Conservation (phyloP, 208 protist species). For the Leishmania martiniquensis region DNA sequence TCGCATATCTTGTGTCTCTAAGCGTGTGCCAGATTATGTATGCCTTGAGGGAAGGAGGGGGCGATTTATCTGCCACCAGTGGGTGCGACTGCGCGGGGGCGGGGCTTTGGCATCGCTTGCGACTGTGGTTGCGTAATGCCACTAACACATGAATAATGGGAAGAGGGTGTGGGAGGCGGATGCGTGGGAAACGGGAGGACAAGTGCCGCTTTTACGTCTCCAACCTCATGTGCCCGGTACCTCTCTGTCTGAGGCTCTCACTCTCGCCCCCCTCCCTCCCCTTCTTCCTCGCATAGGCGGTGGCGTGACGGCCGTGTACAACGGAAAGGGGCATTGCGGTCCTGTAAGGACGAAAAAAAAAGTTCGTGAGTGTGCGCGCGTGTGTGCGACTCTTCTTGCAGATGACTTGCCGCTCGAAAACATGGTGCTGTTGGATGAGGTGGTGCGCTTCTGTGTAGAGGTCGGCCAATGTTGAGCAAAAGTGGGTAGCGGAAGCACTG, state of each 20-base stretch:
- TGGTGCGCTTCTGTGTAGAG: background rate
- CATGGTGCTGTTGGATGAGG: background rate
- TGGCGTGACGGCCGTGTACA: background rate
- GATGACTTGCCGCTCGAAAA: background rate
- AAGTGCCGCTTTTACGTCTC: background rate
- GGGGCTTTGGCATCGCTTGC: too few relatives aligned
- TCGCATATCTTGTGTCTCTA: background rate
- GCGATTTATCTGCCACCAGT: too few relatives aligned
- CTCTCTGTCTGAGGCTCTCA: background rate
- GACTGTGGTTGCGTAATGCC: too few relatives aligned
- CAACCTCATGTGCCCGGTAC: background rate
- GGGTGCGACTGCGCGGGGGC: too few relatives aligned
- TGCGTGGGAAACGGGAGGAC: too few relatives aligned
- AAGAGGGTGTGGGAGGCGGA: too few relatives aligned
- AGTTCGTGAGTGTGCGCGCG: background rate
- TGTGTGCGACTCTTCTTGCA: background rate
- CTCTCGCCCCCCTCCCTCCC: too few relatives aligned
- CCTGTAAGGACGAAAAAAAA: background rate
- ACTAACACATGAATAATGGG: too few relatives aligned
- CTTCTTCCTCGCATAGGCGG: constrained; percentile 1
- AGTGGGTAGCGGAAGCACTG: background rate
- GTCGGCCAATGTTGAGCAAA: background rate
- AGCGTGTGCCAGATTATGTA: too few relatives aligned
- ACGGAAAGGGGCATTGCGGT: background rate
- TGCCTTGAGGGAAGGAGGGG: too few relatives aligned